Evolutionary conservation across 2,329 filamentous ascomycete species (phyloP).

Genomic region (Aspergillus ustus): DNA sequence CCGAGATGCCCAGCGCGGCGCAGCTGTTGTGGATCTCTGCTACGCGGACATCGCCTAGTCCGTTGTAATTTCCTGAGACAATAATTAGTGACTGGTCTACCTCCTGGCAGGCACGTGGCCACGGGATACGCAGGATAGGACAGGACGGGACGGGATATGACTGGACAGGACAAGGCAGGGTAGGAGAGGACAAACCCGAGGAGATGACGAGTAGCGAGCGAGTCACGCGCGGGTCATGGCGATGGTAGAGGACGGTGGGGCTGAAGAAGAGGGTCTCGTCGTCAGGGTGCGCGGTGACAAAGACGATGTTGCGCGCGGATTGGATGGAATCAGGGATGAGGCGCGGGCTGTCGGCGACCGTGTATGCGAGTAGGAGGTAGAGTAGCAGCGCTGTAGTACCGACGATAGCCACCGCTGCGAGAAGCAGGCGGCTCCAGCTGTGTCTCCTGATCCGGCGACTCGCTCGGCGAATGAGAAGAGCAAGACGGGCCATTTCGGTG

Average conservation of each 20-base stretch:
- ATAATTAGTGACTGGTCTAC: no score
- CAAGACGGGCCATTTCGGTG: background rate
- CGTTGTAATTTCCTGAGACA: conserved; percentile 29
- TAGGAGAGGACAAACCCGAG: conserved; percentile 17
- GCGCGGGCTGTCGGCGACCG: conserved; percentile 42
- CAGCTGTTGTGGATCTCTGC: conserved; percentile 30
- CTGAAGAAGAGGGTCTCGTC: conserved; percentile 36
- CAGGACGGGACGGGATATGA: no score
- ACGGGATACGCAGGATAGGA: no score
- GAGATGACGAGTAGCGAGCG: conserved; percentile 31
- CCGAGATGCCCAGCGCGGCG: conserved; percentile 24
- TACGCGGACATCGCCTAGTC: conserved; percentile 26
- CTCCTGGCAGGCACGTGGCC: background rate
- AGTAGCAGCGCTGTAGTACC: background rate
- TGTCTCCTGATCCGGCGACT: background rate
- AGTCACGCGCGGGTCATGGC: conserved; percentile 21
- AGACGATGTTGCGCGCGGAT: conserved; percentile 40
- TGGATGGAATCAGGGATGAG: conserved; percentile 43
- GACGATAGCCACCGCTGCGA: background rate
- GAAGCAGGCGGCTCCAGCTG: background rate
- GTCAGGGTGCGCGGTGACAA: conserved; percentile 44
- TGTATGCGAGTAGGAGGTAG: conserved; percentile 38
- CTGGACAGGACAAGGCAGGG: no score
- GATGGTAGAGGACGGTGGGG: conserved; percentile 29
- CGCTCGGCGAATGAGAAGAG: background rate